phyloP scores from a whole-genome alignment of 2,329 filamentous ascomycete species.

The Trichoderma semiorbis region DNA sequence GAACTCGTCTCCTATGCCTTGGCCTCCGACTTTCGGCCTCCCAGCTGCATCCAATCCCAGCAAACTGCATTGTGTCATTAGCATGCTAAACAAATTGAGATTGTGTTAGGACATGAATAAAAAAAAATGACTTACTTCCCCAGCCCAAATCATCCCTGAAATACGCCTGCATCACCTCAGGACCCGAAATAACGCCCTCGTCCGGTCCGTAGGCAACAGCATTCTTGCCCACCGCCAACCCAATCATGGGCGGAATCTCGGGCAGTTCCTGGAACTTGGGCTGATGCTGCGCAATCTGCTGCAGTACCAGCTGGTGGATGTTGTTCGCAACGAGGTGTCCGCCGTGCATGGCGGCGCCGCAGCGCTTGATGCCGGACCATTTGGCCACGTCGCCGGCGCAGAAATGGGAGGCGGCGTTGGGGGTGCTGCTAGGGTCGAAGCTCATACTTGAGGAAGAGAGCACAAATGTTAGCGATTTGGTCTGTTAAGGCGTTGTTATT shows the following conservation, averaged over 20 bases:
- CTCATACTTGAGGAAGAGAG: slow-evolving; percentile 44
- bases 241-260: slow-evolving; percentile 63
- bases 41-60: slow-evolving; percentile 52
- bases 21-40: slow-evolving; percentile 29
- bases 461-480: neutral
- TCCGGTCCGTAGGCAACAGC: slow-evolving; percentile 61
- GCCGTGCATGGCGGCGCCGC: slow-evolving; percentile 71
- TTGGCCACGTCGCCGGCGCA: slow-evolving; percentile 65
- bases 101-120: too few species aligned
- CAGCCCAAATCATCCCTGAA: slow-evolving; percentile 68
- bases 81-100: neutral
- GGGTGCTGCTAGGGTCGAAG: slow-evolving; percentile 48
- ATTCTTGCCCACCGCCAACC: slow-evolving; percentile 66
- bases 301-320: slow-evolving; percentile 59
- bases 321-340: slow-evolving; percentile 65
- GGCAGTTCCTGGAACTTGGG: slow-evolving; percentile 49
- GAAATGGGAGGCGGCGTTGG: slow-evolving; percentile 61
- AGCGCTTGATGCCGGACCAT: slow-evolving; percentile 79
- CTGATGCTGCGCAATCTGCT: slow-evolving; percentile 35
- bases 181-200: slow-evolving; percentile 55
- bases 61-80: slow-evolving; percentile 43
- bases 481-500: too few species aligned
- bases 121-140: slow-evolving; percentile 46
- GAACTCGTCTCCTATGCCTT: neutral
- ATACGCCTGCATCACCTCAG: slow-evolving; percentile 59